Evolutionary conservation across 2,329 filamentous ascomycete species (phyloP), one percentile per base, ranked within the genome.

Genomic region (Sphaerostilbella broomeana): DNA sequence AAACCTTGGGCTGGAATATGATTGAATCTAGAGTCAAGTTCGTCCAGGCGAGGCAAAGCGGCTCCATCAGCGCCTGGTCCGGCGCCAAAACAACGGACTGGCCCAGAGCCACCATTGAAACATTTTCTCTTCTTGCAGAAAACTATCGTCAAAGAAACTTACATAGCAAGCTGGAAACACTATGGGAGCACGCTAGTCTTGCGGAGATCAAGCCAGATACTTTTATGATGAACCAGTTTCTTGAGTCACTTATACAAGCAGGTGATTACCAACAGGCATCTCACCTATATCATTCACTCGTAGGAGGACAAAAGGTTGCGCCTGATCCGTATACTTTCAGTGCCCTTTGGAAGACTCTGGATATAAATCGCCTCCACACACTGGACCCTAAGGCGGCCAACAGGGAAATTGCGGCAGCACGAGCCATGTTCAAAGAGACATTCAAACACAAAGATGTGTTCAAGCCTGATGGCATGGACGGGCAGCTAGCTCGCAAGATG

Each of bases 151-250:
- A 77, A 29, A 75, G 80, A 13, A 68, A 72, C 12, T 68, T 81
- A 13, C 72, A 79, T 25, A 56, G 63, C 11, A 71, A 72, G 40
- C 69, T 86, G 35, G 64, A 74, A 33, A 64, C 72, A 36, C 65
- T 90, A 4, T 80, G 78, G 60, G 67, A 74, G 21, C 75, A 77
- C 2, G 78, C 86, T 46, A 64, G 68, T 11, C 65, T 74, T 30
- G 75, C 81, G 11, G 72, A 81, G 46, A 78, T 90, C 45, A 69
- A 66, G 38, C 75, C 81, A 2, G 81, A 86, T 52, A 76, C 79
- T 7, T 84, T 81, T 58, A 83, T 89, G 63, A 77, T 89, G 70
- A 92, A 90, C 59, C 82, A 88, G 54, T 65, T 89, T 16, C 73
- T 92, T 18, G 77, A 79, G 44, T 77, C 79, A 6, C 73, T 81